Percentiles rank a stretch among this genome's conserved stretches.
Evolutionary conservation across 2,329 filamentous ascomycete genomes (phyloP).

Genomic region (Stachybotrys echinatus): DNA sequence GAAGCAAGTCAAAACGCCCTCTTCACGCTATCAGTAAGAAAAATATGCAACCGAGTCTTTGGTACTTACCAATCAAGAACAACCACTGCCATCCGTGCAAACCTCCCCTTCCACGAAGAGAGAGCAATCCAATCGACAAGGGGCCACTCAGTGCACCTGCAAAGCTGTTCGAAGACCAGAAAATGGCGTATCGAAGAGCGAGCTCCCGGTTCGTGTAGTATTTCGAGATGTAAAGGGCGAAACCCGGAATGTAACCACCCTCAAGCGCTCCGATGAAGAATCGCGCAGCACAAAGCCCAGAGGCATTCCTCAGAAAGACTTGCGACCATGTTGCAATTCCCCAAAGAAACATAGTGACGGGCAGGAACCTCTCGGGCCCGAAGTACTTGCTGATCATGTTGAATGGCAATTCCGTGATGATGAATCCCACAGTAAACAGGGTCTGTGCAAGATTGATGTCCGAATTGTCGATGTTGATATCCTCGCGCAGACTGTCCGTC

Average conservation of each 20-base stretch:
- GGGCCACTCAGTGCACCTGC: slow-evolving; percentile 20
- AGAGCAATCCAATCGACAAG: slow-evolving; percentile 18
- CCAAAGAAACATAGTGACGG: slow-evolving; percentile 23
- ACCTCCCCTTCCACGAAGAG: slow-evolving; percentile 15
- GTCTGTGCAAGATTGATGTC: slow-evolving; percentile 49
- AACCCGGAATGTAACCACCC: slow-evolving; percentile 25
- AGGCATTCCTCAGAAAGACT: slow-evolving; percentile 16
- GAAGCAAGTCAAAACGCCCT: slow-evolving; percentile 18
- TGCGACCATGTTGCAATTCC: slow-evolving; percentile 21
- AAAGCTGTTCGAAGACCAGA: slow-evolving; percentile 22
- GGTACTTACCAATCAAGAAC: slow-evolving; percentile 18
- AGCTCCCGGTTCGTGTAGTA: slow-evolving; percentile 24
- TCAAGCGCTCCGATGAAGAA: slow-evolving; percentile 24
- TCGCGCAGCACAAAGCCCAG: slow-evolving; percentile 16
- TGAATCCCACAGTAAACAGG: slow-evolving; percentile 43
- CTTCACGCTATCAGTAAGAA: slow-evolving; percentile 6
- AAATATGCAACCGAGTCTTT: accelerated
- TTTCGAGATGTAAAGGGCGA: slow-evolving; percentile 21
- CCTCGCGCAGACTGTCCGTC: slow-evolving; percentile 42
- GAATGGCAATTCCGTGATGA: slow-evolving; percentile 33
- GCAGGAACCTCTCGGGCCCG: slow-evolving; percentile 20
- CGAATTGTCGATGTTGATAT: slow-evolving; percentile 42
- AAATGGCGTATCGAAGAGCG: slow-evolving; percentile 19
- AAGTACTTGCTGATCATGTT: slow-evolving; percentile 21
- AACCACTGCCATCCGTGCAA: slow-evolving; percentile 24